Percentiles rank a stretch among this genome's conserved stretches.
These are phyloP conservation scores for Alternaria novae-zelandiae DNA, from an alignment of 2,329 filamentous ascomycete genomes.

Conservation along the genomic window DNA sequence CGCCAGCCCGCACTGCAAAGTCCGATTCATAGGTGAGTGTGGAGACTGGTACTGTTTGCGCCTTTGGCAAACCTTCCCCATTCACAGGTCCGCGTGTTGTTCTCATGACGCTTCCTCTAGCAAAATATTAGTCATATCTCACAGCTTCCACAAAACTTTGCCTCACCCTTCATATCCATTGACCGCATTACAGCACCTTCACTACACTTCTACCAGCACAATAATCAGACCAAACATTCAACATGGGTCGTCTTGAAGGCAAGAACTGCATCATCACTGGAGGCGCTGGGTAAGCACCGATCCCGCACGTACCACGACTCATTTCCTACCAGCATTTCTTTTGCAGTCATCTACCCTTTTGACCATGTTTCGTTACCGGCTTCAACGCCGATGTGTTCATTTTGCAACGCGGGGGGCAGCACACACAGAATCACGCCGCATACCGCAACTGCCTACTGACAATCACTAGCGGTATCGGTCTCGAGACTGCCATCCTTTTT, in stretches of 20 bases:
- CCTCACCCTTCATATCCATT: slow-evolving; percentile 13
- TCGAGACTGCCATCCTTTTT: slow-evolving; percentile 90
- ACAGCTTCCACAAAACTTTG: slow-evolving; percentile 30
- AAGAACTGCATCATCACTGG: slow-evolving; percentile 82
- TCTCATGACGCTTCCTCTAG: slow-evolving; percentile 24
- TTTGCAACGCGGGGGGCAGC: background rate
- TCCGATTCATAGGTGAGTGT: slow-evolving; percentile 14
- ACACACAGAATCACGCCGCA: background rate
- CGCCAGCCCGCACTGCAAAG: slow-evolving; percentile 5
- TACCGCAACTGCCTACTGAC: slow-evolving; percentile 22
- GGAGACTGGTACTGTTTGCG: slow-evolving; percentile 2
- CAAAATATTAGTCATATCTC: slow-evolving; percentile 42
- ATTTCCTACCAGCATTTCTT: background rate
- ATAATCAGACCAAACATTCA: slow-evolving; percentile 30
- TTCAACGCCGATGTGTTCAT: background rate
- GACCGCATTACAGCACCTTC: slow-evolving; percentile 13
- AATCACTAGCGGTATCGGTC: slow-evolving; percentile 77
- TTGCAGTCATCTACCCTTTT: background rate
- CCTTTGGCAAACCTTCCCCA: slow-evolving; percentile 21
- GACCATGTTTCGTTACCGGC: background rate
- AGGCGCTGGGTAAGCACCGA: slow-evolving; percentile 74
- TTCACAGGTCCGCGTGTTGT: slow-evolving; percentile 12
- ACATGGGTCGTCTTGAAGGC: slow-evolving; percentile 62
- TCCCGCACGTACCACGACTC: background rate
- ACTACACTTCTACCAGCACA: slow-evolving; percentile 3